phyloP scores from a whole-genome alignment of 2,329 filamentous ascomycete species.

The Fusarium zealandicum region DNA sequence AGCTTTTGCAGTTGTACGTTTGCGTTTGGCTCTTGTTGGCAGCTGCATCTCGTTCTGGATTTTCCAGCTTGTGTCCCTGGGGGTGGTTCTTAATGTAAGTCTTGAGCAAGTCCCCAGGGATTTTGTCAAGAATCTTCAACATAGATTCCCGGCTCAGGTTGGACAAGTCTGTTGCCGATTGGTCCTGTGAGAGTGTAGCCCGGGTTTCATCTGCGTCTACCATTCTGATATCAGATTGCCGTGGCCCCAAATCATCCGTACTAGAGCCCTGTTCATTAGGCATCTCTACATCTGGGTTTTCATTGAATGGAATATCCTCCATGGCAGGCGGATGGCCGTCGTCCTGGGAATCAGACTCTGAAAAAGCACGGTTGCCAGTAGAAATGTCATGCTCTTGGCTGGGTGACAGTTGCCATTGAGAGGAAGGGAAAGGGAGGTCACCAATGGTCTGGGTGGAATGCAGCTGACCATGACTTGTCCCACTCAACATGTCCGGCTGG shows the following conservation, averaged over 20 bases:
- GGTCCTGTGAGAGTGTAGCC: background rate
- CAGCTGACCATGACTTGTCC: background rate
- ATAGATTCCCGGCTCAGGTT: slow-evolving; percentile 18
- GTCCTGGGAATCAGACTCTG: slow-evolving; percentile 7
- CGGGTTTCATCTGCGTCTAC: slow-evolving; percentile 20
- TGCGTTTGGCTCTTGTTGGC: slow-evolving; percentile 21
- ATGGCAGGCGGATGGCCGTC: slow-evolving; percentile 4
- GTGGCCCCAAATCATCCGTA: background rate
- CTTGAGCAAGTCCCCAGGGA: slow-evolving; percentile 46
- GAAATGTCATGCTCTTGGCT: slow-evolving; percentile 16
- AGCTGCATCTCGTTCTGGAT: slow-evolving; percentile 13
- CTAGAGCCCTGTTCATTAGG: background rate
- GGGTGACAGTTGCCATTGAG: background rate
- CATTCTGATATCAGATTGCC: slow-evolving; percentile 31
- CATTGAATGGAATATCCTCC: slow-evolving; percentile 12
- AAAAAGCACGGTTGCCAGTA: slow-evolving; percentile 8
- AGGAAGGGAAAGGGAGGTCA: background rate
- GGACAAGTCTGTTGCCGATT: background rate
- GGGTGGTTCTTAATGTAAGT: slow-evolving; percentile 39
- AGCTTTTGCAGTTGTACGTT: slow-evolving; percentile 48
- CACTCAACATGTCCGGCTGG: slow-evolving; percentile 22
- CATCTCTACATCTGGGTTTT: background rate
- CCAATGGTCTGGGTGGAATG: background rate
- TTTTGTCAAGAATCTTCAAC: slow-evolving; percentile 35
- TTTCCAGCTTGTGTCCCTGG: slow-evolving; percentile 13